These are phyloP conservation scores for Alternaria dauci DNA, from an alignment of 2,329 filamentous ascomycete species.

Conservation along the genomic window DNA sequence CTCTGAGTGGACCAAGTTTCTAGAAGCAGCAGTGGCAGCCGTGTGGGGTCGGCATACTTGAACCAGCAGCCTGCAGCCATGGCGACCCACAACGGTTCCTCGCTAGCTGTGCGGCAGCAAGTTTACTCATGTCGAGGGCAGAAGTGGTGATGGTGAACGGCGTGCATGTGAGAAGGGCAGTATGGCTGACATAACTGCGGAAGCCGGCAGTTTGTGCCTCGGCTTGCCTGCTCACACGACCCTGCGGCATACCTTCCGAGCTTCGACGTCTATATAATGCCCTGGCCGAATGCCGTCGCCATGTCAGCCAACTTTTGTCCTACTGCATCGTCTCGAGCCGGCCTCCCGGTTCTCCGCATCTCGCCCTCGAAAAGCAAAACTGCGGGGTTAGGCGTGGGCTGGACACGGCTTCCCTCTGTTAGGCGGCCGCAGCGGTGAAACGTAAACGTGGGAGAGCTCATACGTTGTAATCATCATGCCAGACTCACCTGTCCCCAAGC, in stretches of 20 bases:
- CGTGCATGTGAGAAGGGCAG: constrained; percentile 35
- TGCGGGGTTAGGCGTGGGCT: constrained; percentile 39
- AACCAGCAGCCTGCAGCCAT: not conserved
- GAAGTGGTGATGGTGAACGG: constrained; percentile 8
- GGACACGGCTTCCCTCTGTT: constrained; percentile 22
- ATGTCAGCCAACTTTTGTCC: constrained; percentile 12
- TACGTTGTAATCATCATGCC: constrained; percentile 38
- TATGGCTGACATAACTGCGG: constrained; percentile 30
- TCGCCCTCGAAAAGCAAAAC: constrained; percentile 20
- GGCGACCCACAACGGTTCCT: constrained; percentile 27
- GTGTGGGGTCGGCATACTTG: constrained; percentile 19
- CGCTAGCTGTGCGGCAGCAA: not conserved
- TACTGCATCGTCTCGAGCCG: constrained; percentile 16
- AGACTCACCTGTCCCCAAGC: constrained; percentile 26
- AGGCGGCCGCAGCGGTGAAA: constrained; percentile 32
- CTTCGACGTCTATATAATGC: constrained; percentile 23
- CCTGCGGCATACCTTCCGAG: constrained; percentile 12
- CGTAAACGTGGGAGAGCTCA: constrained; percentile 33
- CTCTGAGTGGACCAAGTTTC: constrained; percentile 25
- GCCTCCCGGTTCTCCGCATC: constrained; percentile 29
- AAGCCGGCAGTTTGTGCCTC: constrained; percentile 30
- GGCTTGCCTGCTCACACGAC: constrained; percentile 34
- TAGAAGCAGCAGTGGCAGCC: constrained; percentile 29
- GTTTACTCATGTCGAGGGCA: not conserved
- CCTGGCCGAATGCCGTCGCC: constrained; percentile 19